Conservation (phyloP, 805 yeast species). For the Candida incommunis region DNA sequence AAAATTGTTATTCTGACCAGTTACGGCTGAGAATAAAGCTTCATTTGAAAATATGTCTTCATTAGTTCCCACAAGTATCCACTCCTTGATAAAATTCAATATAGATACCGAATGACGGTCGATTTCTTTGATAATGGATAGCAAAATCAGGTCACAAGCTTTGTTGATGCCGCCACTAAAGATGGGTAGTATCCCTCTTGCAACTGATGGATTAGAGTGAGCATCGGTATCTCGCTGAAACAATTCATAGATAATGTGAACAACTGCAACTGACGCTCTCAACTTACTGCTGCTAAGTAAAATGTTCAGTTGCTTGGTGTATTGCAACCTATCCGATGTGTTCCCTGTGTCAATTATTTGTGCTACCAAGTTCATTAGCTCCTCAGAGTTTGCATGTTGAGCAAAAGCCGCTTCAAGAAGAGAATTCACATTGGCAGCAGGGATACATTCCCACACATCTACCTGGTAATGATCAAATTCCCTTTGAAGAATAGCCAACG, state of each 20-base stretch:
- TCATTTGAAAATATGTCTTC: constrained; percentile 31
- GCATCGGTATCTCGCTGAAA: constrained; percentile 31
- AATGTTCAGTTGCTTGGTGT: constrained; percentile 45
- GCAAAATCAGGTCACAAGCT: constrained; percentile 46
- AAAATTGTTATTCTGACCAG: constrained; percentile 25
- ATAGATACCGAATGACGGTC: constrained; percentile 31
- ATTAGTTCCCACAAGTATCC: constrained; percentile 44
- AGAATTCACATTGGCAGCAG: constrained; percentile 10
- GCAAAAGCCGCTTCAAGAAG: constrained; percentile 14
- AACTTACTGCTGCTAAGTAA: constrained; percentile 38
- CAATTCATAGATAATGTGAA: constrained; percentile 35
- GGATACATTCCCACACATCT: constrained; percentile 9
- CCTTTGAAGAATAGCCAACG: background rate
- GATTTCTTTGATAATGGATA: constrained; percentile 36
- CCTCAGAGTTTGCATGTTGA: constrained; percentile 31
- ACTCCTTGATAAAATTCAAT: constrained; percentile 47
- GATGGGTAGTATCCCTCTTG: constrained; percentile 33
- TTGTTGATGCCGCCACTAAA: constrained; percentile 46
- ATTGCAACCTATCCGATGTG: constrained; percentile 5
- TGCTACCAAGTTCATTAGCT: constrained; percentile 31
- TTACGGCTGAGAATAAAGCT: constrained; percentile 23
- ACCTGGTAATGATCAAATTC: background rate
- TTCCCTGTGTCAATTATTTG: constrained; percentile 17
- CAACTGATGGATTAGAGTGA: constrained; percentile 31
- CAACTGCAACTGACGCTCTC: constrained; percentile 24